phyloP scores from a whole-genome alignment of 805 yeast genomes.

The Kodamaea hsintzibuensis region DNA sequence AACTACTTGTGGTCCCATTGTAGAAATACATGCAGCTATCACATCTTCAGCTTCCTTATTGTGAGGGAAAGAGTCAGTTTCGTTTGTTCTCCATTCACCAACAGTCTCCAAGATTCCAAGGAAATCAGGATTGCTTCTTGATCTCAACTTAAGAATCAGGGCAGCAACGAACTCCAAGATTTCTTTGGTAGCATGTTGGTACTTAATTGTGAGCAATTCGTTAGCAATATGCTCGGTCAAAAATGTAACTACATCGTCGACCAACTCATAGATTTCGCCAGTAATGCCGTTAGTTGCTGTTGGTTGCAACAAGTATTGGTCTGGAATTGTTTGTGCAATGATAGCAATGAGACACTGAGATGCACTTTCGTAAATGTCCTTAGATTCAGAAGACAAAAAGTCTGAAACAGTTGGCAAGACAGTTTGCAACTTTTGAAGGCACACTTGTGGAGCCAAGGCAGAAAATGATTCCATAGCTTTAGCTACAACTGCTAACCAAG shows the following conservation, averaged over 20 bases:
- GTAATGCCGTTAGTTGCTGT: constrained; percentile 39
- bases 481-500: constrained; percentile 94
- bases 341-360: constrained; percentile 86
- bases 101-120: constrained; percentile 64
- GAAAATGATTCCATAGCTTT: constrained; percentile 59
- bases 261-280: constrained; percentile 51
- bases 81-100: constrained; percentile 86
- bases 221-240: constrained; percentile 54
- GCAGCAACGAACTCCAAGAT: constrained; percentile 68
- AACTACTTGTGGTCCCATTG: constrained; percentile 86
- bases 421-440: constrained; percentile 57
- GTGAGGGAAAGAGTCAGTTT: constrained; percentile 62
- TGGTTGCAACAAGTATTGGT: constrained; percentile 56
- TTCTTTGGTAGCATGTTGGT: constrained; percentile 73
- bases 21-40: constrained; percentile 73
- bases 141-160: constrained; percentile 60
- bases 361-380: constrained; percentile 70
- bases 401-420: constrained; percentile 49
- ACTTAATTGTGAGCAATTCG: constrained; percentile 69
- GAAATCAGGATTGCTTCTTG: constrained; percentile 70
- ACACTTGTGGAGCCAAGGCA: constrained; percentile 37
- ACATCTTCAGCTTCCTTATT: constrained; percentile 79
- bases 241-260: constrained; percentile 53
- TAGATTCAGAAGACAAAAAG: constrained; percentile 68
- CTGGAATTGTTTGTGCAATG: constrained; percentile 65